Evolutionary conservation across 208 protist species (phyloP), one percentile per base, ranked within the genome.

Genomic region (Acanthamoeba healyi): DNA sequence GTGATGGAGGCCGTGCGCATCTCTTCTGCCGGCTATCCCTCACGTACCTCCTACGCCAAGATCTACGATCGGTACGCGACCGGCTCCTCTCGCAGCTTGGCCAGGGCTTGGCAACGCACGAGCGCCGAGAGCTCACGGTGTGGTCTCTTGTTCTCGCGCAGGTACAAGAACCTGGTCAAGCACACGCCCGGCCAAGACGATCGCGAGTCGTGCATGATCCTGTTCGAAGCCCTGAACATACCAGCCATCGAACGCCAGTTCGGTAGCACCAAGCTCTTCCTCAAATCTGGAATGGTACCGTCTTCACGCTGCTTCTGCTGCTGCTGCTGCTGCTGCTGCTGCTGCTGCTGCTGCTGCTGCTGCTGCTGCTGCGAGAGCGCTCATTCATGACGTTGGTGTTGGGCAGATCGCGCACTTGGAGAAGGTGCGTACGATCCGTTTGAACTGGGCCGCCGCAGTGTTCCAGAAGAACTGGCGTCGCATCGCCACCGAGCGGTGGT

Each of bases 1-100:
- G 91, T 96, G 6, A 89, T 96, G 46, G 95, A 96, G 79, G 79
- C 93, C 32, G 77, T 96, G 17, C 86, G 92, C 34, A 96, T 96
- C 91, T 65, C 79, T 36, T 91, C 94, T 4, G 81, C 79, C 6
- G 95, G 95, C 36, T 96, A 87, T 40, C 95, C 95, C 2, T 46
- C 42, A 26, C 77, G 77, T 89, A 58, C 51, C 2, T 58, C 81
- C 29, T 89, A 89, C 29, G 42, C 44, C 44, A 65, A 89, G 32
- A 46, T 89, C 51, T 89, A 67, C 38, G 51, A 89, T 65, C 72
- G 72, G 54, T 74, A n/a, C n/a, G n/a, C n/a, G n/a, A n/a, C n/a
- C n/a, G n/a, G n/a, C n/a, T n/a, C n/a, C n/a, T n/a, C n/a, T n/a
- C n/a, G n/a, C n/a, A n/a, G n/a, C n/a, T n/a, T n/a, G n/a, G n/a